These are phyloP conservation scores for Neurospora sp. DNA, from an alignment of 495 filamentous ascomycete genomes.

Conservation along the genomic window DNA sequence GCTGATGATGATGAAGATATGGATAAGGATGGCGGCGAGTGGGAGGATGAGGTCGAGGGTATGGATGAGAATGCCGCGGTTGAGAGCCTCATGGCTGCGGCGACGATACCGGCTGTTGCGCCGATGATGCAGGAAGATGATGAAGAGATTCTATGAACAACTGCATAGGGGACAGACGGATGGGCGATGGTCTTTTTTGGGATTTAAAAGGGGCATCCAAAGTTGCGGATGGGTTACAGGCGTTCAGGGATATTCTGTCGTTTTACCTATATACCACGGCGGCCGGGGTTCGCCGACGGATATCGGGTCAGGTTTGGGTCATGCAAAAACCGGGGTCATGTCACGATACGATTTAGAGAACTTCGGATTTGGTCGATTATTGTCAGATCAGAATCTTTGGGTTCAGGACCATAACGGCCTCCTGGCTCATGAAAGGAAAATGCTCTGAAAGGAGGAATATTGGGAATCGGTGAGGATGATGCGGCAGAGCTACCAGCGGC, in stretches of 20 bases:
- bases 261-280: neutral
- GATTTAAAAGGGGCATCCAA: neutral
- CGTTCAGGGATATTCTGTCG: neutral
- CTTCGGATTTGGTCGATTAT: neutral
- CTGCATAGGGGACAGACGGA: neutral
- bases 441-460: neutral
- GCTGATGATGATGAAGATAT: conserved; percentile 16
- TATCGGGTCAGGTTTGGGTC: neutral
- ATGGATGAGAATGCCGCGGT: neutral
- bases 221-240: neutral
- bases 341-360: neutral
- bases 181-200: neutral
- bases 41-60: neutral
- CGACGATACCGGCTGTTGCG: neutral
- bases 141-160: conserved; percentile 13
- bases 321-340: neutral
- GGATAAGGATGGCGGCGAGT: conserved; percentile 11
- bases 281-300: neutral
- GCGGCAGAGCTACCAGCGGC: neutral
- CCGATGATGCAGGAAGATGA: conserved; percentile 4
- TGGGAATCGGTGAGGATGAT: neutral
- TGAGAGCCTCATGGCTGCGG: neutral
- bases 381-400: neutral
- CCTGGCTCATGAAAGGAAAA: neutral
- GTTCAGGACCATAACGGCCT: neutral